Conservation (phyloP, 2,329 filamentous ascomycete species). For the Pyrenophora teres region DNA sequence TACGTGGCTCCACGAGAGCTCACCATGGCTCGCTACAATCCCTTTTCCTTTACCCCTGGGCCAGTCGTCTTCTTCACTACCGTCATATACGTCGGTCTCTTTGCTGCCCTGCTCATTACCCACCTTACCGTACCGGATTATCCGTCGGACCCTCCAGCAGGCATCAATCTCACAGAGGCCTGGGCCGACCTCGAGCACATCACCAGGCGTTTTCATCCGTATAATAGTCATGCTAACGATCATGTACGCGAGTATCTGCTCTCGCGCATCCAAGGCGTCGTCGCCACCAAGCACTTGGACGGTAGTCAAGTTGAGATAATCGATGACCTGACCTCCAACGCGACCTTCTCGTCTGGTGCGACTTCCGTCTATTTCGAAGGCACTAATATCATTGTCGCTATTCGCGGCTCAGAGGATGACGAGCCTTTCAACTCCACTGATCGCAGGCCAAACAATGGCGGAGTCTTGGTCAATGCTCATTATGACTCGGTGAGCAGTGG, state of each 20-base stretch:
- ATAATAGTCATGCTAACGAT: slow-evolving; percentile 85
- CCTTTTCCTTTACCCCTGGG: slow-evolving; percentile 75
- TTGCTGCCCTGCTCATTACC: slow-evolving; percentile 72
- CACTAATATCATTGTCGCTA: slow-evolving; percentile 89
- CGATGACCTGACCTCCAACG: slow-evolving; percentile 78
- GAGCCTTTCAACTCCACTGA: slow-evolving; percentile 70
- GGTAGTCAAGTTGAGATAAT: slow-evolving; percentile 66
- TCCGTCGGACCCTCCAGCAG: slow-evolving; percentile 61
- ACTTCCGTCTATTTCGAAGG: slow-evolving; percentile 82
- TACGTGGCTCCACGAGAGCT: slow-evolving; percentile 19
- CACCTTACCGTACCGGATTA: slow-evolving; percentile 76
- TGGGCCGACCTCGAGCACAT: slow-evolving; percentile 82
- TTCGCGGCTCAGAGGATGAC: slow-evolving; percentile 75
- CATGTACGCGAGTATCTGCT: slow-evolving; percentile 77
- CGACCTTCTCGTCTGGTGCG: slow-evolving; percentile 66
- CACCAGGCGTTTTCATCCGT: slow-evolving; percentile 79
- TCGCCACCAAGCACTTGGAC: slow-evolving; percentile 60
- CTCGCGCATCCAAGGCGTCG: slow-evolving; percentile 69
- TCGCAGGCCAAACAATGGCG: slow-evolving; percentile 62
- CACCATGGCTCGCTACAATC: slow-evolving; percentile 47
- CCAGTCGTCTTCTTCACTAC: slow-evolving; percentile 82
- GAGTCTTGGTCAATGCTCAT: slow-evolving; percentile 91
- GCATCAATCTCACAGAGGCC: slow-evolving; percentile 81
- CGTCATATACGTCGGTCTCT: slow-evolving; percentile 75
- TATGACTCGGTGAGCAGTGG: slow-evolving; percentile 93